Base-by-base conservation (phyloP, 2,329 filamentous ascomycete genomes). In the Diplodia seriata region DNA sequence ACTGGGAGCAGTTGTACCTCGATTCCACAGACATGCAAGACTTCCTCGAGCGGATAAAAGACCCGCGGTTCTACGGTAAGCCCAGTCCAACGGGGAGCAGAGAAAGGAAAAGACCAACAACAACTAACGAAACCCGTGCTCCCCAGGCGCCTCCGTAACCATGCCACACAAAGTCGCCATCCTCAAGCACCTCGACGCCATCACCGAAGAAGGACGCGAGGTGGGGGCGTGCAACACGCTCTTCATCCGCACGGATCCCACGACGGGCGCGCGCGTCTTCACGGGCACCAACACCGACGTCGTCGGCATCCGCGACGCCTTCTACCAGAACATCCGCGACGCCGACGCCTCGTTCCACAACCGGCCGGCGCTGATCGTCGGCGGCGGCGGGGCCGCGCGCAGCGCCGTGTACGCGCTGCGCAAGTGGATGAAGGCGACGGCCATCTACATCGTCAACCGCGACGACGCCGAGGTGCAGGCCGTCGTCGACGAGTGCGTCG, bases 161-260 rank as follows among this genome's bases (percentile, higher is more conserved):
- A 95, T 94, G 91, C 92, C 92, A 0, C 89, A 92, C 82, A 94
- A 95, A 78, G 87, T 94, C 31, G 84, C 87, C 72, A 92, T 94
- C 75, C 86, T 94, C 69, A 84, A 87, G 0, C 84, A 92, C 72
- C 85, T 94, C 9, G 91, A 94, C 74, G 86, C 89, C 66, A 81
- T 94, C 47, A 93, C 91, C 7, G 85, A 87, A 26, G 90, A 93
- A 78, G 91, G 88, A 72, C 85, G 85, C 61, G 88, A 89, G 43
- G 89, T 93, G 26, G 91, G 91, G 57, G 91, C 91, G 62, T 90
- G 90, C 78, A 94, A 95, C 82, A 95, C 91, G 0, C 85, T 94
- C 64, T 94, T 90, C 81, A 77, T 91, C 56, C 83, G 85, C 78
- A 81, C 56, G 81, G 26, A 83, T 57, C 76, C 77, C 1, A 72